Base-by-base conservation (phyloP, 805 yeast genomes). In the Candida krabiensis region DNA sequence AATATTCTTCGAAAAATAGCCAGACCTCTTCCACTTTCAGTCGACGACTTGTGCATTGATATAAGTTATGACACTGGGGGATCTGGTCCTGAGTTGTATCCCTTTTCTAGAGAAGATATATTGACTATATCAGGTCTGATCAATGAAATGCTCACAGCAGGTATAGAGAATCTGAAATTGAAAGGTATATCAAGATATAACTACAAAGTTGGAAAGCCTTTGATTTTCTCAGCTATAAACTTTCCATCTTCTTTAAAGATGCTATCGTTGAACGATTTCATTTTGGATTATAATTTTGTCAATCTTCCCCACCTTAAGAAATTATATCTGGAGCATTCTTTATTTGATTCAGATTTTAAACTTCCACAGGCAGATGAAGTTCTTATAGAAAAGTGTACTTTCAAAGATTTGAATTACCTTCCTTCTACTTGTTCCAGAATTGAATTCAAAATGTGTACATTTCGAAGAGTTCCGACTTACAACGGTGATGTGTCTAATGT, bases 371-470 rank as follows among this genome's bases (percentile, higher is more conserved):
- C 59, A 3, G 52, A 52, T 35, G 59, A 56, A 37, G 50, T 55
- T 33, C 37, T 53, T 15, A 56, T 56, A 32, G 62, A 57, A 38
- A 57, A 57, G 33, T 56, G 61, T 44, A 57, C 61, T 5, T 57
- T 56, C 28, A 57, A 57, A 35, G 62, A 56, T 38, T 44, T 57
- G 17, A 46, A 49, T 13, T 46, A 47, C 25, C 24, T 57, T 15
- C 61, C 62, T 3, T 12, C 41, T 1, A 13, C 22, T 2, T 45
- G 52, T 17, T 38, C 35, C 5, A 53, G 44, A 34, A 49, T 56
- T 28, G 60, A 56, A 35, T 57, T 57, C 40, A 57, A 55, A 42
- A 55, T 57, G 61, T 57, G 62, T 35, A 56, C 62, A 12, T 57
- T 57, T 28, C 40, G 60, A 27, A 55, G 52, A 39, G 36, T 56